Evolutionary conservation across 2,329 filamentous ascomycete species (phyloP).

Genomic region (Helotiales sp.): DNA sequence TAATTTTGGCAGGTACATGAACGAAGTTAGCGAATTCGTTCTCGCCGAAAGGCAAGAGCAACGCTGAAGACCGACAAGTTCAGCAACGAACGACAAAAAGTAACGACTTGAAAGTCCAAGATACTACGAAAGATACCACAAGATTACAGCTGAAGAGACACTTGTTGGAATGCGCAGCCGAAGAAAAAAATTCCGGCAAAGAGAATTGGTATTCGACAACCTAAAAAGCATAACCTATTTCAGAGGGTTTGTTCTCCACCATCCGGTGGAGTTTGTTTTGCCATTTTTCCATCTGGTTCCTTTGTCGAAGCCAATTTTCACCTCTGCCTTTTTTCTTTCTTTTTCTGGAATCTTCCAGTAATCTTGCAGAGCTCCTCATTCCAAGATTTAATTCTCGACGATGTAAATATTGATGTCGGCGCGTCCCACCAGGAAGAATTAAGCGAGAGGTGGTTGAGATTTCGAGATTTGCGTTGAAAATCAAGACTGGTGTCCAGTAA

Average conservation of each 20-base stretch:
- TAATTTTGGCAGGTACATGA: constrained; percentile 3
- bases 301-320: not conserved
- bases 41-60: constrained; percentile 4
- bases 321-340: not conserved
- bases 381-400: not conserved
- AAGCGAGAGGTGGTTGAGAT: not conserved
- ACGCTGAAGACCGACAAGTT: not conserved
- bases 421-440: too few relatives aligned
- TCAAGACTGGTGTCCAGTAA: too few relatives aligned
- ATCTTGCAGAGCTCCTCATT: too few relatives aligned
- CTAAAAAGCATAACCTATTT: not conserved
- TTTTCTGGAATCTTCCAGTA: too few relatives aligned
- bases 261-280: constrained; percentile 7
- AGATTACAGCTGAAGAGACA: not conserved
- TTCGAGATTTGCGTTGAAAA: too few relatives aligned
- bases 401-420: not conserved
- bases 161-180: not conserved
- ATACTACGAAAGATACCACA: too few relatives aligned
- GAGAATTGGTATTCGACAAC: not conserved
- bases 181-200: not conserved
- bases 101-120: not conserved
- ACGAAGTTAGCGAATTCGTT: not conserved
- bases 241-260: constrained; percentile 3
- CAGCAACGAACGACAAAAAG: not conserved
- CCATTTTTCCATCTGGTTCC: not conserved